Evolutionary conservation across 2,329 filamentous ascomycete species (phyloP), one percentile per base, ranked within the genome.

Genomic region (Xylariaceae sp.): DNA sequence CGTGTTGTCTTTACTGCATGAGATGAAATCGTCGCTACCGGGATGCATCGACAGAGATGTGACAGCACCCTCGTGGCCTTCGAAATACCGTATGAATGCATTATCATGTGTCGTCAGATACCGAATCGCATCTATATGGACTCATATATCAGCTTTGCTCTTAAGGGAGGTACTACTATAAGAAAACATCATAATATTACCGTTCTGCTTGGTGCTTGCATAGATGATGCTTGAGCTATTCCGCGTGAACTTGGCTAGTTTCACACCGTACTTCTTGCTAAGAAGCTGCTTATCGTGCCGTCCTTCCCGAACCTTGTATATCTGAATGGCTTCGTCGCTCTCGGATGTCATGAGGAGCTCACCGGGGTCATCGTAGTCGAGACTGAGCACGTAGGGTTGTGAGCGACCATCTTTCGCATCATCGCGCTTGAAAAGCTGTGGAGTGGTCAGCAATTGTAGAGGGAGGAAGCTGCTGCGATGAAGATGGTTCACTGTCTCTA

Each of bases 321-420:
- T 88, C 71, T 98, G 93, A 61, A 99, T 90, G 3, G 91, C 96
- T 73, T 97, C 93, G 74, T 99, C 95, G 77, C 91, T 92, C 65
- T 93, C 91, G 5, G 92, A 91, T 0, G 93, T 91, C 75, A 99
- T 92, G 58, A 96, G 84, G 46, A 94, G 90, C 74, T 97, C 92
- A 73, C 95, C 95, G 39, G 91, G 89, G 77, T 98, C 93, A 74
- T 98, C 93, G 72, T 96, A 99, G 78, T 99, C 94, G 67, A 99
- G 85, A 1, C 94, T 98, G 7, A 95, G 89, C 58, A 97, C 86
- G 63, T 87, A 82, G 3, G 87, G 85, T 47, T 81, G 78, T 8
- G 79, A 74, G 56, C 78, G 76, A 55, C 75, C 75, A 43, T 82
- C 81, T 65, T 82, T 84, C 36, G 79, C 65, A 59, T 84, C 82